Base-by-base conservation (phyloP, 371 early-diverging fungal genomes). In the Mortierella sp. region DNA sequence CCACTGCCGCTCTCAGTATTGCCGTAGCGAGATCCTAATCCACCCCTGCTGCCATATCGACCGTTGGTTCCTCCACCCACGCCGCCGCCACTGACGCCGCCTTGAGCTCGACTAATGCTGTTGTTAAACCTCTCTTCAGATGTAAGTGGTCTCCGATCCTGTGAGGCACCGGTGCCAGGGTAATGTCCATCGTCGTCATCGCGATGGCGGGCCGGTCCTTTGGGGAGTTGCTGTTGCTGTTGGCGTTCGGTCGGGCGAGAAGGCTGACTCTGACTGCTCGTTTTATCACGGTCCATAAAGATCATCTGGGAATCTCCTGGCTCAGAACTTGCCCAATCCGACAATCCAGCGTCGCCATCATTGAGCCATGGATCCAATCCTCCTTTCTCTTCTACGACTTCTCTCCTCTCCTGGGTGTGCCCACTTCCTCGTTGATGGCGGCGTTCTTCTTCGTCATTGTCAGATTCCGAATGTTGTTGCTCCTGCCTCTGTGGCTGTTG, bases 271-370 rank as follows among this genome's bases (percentile, higher is more conserved):
- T 64, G 67, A 37, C 40, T 64, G 19, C 37, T 37, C 8, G 37
- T 3, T 21, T 64, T 37, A 21, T 64, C 67, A 24, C 37, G 67
- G 24, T 37, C 40, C 67, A 34, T 37, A 24, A 64, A 64, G 24
- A 64, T 64, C 67, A 64, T 64, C 24, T 64, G 37, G 3, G 67
- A 64, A 24, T 64, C 67, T 24, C 37, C 67, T 21, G 67, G 67
- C 67, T 64, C 67, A 24, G 67, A 64, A 64, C 67, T 64, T 24
- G 9, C 40, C 67, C 67, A 64, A 37, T 64, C 67, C 19, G 67
- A 64, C 40, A 64, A 10, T 8, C 67, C 40, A 3, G 67, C 24
- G 24, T 64, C 34, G 0, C 67, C 67, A 6, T 37, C 40, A 64
- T 64, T 64, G 24, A 37, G 24, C 67, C 67, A 64, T 5, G 40